These are phyloP conservation scores for Fusarium circinatum DNA, from an alignment of 2,329 filamentous ascomycete species.

Conservation along the genomic window DNA sequence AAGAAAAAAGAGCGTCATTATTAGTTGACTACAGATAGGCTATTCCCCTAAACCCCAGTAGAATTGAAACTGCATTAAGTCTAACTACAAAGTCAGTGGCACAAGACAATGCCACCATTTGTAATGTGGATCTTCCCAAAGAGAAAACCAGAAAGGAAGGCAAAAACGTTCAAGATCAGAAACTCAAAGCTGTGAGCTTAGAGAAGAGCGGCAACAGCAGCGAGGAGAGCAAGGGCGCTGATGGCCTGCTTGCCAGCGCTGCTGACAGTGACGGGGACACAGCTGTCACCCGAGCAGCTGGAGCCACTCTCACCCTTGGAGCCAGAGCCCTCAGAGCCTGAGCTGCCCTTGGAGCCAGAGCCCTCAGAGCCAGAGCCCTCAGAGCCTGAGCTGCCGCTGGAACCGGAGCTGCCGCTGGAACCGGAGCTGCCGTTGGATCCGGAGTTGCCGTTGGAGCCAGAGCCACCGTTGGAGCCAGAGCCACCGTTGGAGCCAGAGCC, in stretches of 20 bases:
- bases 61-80: slow-evolving; percentile 16
- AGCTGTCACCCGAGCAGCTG: background rate
- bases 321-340: background rate
- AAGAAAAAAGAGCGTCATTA: slow-evolving; percentile 5
- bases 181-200: slow-evolving; percentile 2
- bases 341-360: background rate
- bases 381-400: background rate
- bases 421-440: background rate
- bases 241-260: slow-evolving; percentile 36
- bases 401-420: background rate
- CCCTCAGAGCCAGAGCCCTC: background rate
- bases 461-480: background rate
- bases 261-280: slow-evolving; percentile 28
- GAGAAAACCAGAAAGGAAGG: slow-evolving; percentile 20
- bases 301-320: background rate
- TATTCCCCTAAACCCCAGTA: slow-evolving; percentile 19
- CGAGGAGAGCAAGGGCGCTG: slow-evolving; percentile 32
- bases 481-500: background rate
- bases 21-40: slow-evolving; percentile 17
- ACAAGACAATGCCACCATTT: slow-evolving; percentile 15
- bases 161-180: background rate
- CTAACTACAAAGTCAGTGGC: slow-evolving; percentile 26
- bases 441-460: background rate
- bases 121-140: slow-evolving; percentile 3
- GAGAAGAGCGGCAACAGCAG: slow-evolving; percentile 29